These are phyloP conservation scores for Ceratocystis variospora DNA, from an alignment of 2,329 filamentous ascomycete genomes.

Conservation along the genomic window DNA sequence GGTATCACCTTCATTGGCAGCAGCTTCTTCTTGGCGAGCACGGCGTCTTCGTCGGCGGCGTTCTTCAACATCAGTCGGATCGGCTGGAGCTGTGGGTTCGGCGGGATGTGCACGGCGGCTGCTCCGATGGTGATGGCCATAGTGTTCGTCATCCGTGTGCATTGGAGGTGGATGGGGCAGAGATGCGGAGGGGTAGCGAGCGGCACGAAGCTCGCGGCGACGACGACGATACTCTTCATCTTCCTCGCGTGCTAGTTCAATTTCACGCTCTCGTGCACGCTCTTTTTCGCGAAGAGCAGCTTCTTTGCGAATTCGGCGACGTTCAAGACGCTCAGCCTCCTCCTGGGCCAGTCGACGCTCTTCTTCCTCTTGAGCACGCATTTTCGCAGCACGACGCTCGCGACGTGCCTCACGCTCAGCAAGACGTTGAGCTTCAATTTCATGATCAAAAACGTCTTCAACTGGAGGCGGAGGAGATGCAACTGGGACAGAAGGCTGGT, in stretches of 20 bases:
- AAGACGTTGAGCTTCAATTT: constrained; percentile 1
- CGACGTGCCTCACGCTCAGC: neutral
- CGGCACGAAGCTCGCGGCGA: constrained; percentile 37
- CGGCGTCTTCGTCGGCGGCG: constrained; percentile 20
- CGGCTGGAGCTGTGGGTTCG: constrained; percentile 17
- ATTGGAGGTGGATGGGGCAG: constrained; percentile 20
- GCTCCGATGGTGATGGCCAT: constrained; percentile 30
- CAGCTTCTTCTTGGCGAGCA: constrained; percentile 25
- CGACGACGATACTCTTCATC: constrained; percentile 42
- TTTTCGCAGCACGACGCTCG: constrained; percentile 6
- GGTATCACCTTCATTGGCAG: constrained; percentile 32
- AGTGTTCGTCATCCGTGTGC: constrained; percentile 31
- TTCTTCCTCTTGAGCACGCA: constrained; percentile 13
- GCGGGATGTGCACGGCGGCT: constrained; percentile 22
- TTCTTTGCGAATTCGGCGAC: constrained; percentile 36
- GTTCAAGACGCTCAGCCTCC: constrained; percentile 38
- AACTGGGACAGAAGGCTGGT: neutral
- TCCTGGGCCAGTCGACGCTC: constrained; percentile 38
- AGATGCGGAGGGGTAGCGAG: constrained; percentile 19
- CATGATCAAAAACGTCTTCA: constrained; percentile 1
- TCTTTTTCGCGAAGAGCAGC: constrained; percentile 33
- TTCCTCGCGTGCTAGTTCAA: constrained; percentile 32
- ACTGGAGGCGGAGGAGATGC: neutral
- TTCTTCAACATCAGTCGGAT: constrained; percentile 19
- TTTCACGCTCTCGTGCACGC: constrained; percentile 38